Evolutionary conservation across 805 yeast species (phyloP).

Genomic region (Metschnikowia lachancei): DNA sequence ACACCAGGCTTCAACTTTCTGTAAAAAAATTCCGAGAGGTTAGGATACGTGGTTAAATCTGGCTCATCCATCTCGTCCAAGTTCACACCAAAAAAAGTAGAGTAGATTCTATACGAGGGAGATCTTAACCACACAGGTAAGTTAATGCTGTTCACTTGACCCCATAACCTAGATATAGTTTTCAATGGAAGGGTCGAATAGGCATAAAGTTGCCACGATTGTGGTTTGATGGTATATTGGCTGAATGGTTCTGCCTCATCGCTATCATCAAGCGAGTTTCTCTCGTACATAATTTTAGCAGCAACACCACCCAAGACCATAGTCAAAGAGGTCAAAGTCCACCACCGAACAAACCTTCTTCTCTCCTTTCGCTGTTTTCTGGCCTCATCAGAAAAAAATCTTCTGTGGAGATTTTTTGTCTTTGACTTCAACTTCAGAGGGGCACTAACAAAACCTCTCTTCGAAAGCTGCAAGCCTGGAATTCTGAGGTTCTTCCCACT

Average conservation of each 20-base stretch:
- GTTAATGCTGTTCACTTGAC: constrained; percentile 75
- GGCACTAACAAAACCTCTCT: constrained; percentile 36
- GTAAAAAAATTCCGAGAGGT: constrained; percentile 89
- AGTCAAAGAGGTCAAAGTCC: constrained; percentile 53
- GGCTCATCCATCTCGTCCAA: constrained; percentile 85
- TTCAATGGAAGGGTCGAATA: constrained; percentile 89
- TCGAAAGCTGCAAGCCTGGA: constrained; percentile 26
- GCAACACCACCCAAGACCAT: constrained; percentile 55
- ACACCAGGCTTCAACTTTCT: constrained; percentile 73
- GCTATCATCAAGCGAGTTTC: constrained; percentile 29
- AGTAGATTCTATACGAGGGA: constrained; percentile 76
- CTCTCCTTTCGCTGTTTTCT: constrained; percentile 39
- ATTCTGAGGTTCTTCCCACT: constrained; percentile 13
- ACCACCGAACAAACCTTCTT: constrained; percentile 46
- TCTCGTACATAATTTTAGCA: constrained; percentile 41
- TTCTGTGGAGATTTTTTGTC: constrained; percentile 36
- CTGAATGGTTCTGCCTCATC: constrained; percentile 26
- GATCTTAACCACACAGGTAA: constrained; percentile 86
- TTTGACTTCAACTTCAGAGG: constrained; percentile 35
- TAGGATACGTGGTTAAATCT: constrained; percentile 68
- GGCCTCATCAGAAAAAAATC: constrained; percentile 45
- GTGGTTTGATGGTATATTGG: constrained; percentile 53
- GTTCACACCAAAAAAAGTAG: constrained; percentile 81
- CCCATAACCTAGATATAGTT: constrained; percentile 92
- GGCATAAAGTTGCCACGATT: constrained; percentile 86